These are phyloP conservation scores for Waitea zeae DNA, from an alignment of 1,284 basidiomycete species.

Conservation along the genomic window DNA sequence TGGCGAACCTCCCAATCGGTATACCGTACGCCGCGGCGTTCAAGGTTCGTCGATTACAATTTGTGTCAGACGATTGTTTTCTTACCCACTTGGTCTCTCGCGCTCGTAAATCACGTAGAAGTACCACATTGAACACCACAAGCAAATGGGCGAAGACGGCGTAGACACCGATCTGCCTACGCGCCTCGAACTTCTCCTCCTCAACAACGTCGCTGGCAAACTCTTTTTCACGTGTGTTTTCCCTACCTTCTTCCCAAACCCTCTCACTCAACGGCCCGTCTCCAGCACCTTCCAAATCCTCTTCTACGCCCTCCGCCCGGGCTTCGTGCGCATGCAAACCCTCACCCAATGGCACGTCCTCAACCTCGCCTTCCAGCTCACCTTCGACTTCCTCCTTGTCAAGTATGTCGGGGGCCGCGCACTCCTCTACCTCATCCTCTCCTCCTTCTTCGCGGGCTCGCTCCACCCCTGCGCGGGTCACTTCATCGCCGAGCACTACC, in stretches of 20 bases:
- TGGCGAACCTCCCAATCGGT: slow-evolving; percentile 86
- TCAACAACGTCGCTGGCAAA: slow-evolving; percentile 95
- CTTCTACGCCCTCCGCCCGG: slow-evolving; percentile 93
- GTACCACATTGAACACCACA: slow-evolving; percentile 93
- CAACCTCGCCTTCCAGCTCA: slow-evolving; percentile 58
- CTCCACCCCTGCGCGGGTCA: slow-evolving; percentile 93
- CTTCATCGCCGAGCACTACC: slow-evolving; percentile 94
- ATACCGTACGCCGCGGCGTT: slow-evolving; percentile 93
- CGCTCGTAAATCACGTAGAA: slow-evolving; percentile 21
- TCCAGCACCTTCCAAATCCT: slow-evolving; percentile 89
- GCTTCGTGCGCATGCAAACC: slow-evolving; percentile 78
- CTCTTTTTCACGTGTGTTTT: slow-evolving; percentile 89
- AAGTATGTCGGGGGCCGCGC: slow-evolving; percentile 42
- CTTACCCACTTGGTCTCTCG: slow-evolving; percentile 3
- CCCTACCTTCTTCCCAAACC: too few species aligned
- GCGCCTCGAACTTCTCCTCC: slow-evolving; percentile 62
- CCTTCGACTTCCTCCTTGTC: slow-evolving; percentile 59
- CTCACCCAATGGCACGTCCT: slow-evolving; percentile 74
- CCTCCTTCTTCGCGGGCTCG: slow-evolving; percentile 89
- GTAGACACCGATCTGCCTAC: slow-evolving; percentile 93
- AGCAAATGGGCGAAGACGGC: slow-evolving; percentile 89
- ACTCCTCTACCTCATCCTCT: slow-evolving; percentile 72
- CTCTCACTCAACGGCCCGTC: background rate
- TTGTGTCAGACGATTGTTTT: background rate
- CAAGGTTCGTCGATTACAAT: slow-evolving; percentile 64